A percentile compares a stretch with the other conserved stretches of the same genome.
These are phyloP conservation scores for Solanum clarkiae DNA, from an alignment of 257 asterid species.

Conservation along the genomic window DNA sequence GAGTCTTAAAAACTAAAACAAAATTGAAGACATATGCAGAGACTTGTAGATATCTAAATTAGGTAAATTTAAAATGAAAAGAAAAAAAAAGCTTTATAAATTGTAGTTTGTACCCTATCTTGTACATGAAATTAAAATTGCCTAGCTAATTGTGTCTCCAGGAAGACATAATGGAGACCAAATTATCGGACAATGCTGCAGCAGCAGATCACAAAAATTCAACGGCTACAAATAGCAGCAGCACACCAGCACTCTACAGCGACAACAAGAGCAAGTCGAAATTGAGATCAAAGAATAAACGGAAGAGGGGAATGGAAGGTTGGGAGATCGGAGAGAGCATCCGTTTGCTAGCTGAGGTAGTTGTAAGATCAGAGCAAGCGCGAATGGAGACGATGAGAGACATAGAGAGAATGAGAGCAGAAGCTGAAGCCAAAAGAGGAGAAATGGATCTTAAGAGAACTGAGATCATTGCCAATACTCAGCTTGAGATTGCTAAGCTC, in stretches of 20 bases:
- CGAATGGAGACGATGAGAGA: conserved; percentile 69
- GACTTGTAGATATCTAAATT: no score
- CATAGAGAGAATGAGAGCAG: conserved; percentile 66
- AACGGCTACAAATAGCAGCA: conserved; percentile 46
- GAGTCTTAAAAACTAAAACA: no score
- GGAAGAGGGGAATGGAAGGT: conserved; percentile 12
- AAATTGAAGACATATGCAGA: no score
- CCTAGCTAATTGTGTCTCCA: background rate
- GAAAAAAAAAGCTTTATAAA: background rate
- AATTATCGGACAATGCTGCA: conserved; percentile 23
- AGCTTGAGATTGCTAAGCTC: conserved; percentile 61
- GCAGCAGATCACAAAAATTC: conserved; percentile 18
- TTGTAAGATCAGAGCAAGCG: conserved; percentile 59
- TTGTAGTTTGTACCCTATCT: background rate
- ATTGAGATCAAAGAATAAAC: conserved; percentile 15
- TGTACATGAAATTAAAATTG: background rate
- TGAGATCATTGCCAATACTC: conserved; percentile 67
- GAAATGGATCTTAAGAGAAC: conserved; percentile 70
- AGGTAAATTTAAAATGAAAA: no score
- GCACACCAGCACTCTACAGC: conserved; percentile 49
- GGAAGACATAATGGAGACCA: conserved; percentile 29
- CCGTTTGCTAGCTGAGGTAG: conserved; percentile 58
- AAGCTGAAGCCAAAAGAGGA: conserved; percentile 60
- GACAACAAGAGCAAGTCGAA: conserved; percentile 18
- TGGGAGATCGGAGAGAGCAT: conserved; percentile 60